Base-by-base conservation (phyloP, 371 early-diverging fungal genomes). In the Rhizopus delemar region DNA sequence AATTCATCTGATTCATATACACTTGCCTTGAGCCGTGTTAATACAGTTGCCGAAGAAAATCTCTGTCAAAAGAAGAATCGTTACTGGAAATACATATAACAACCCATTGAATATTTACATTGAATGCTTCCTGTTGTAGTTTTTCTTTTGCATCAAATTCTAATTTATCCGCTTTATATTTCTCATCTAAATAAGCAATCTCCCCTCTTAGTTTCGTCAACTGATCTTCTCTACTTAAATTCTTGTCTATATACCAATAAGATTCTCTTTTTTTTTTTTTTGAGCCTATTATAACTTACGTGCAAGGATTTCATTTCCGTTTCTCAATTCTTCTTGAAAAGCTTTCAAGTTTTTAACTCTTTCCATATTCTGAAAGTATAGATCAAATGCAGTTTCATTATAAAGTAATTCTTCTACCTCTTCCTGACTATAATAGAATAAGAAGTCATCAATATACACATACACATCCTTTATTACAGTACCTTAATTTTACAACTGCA, bases 1-100 rank as follows among this genome's bases (percentile, higher is more conserved):
- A 85, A 51, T 15, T 85, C 86, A 38, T 85, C 86, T 4, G 80
- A 83, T 57, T 85, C 86, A 49, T 80, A 70, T n/a, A 77, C 76
- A 46, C 81, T 75, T 16, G 82, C 77, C 36, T 82, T 80, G 6
- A 85, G 61, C 56, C 80, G 69, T 6, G 84, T 78, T 28, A 82
- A 72, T 3, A 85, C 72, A 11, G 81, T 82, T n/a, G 82, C 66
- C 33, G 81, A 71, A n/a, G 81, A 78, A 46, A 85, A 83, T 12
- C 86, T 76, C 84, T 83, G 62, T 43, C 5, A 29, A 49, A 9
- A 61, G 35, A 46, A 46, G 16, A 6, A 43, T 16, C 22, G 22
- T 22, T 22, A 22, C 22, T 29, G 53, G 32, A 35, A 38, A 35
- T 16, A 16, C 39, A 11, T 52, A 33, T 43, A 28, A 48, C 28